Evolutionary conservation across 225 moss, liverwort and hornwort species (phyloP).

Genomic region (Straminergon stramineum): DNA sequence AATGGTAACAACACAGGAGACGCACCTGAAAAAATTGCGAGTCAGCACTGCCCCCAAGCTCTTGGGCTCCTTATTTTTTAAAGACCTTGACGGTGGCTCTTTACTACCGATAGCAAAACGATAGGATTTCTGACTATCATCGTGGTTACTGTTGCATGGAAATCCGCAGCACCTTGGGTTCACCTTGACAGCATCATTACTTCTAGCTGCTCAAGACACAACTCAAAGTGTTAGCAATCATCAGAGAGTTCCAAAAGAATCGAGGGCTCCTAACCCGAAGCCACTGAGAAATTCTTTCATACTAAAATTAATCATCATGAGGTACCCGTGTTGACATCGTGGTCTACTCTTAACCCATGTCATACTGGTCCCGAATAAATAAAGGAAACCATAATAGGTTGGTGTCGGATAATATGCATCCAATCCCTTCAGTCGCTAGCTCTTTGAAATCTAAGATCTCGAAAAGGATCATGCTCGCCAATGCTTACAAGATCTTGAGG

Average conservation of each 20-base stretch:
- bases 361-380: not conserved
- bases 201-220: conserved; percentile 30
- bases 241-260: not conserved
- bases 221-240: not conserved
- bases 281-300: not conserved
- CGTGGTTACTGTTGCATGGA: conserved; percentile 18
- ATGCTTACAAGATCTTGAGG: conserved; percentile 19
- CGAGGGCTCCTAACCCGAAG: not conserved
- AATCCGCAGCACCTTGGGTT: conserved; percentile 37
- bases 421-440: not conserved
- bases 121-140: conserved; percentile 11
- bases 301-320: not conserved
- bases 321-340: not conserved
- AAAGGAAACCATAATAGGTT: not conserved
- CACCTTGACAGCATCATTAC: conserved; percentile 25
- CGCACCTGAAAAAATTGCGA: conserved; percentile 34
- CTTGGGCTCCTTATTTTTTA: conserved; percentile 13
- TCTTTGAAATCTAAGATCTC: not conserved
- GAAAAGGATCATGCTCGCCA: not conserved
- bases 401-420: not conserved
- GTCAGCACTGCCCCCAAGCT: conserved; percentile 31
- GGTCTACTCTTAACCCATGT: not conserved
- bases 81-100: conserved; percentile 24
- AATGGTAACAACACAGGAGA: not conserved
- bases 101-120: conserved; percentile 11